Conservation (phyloP, 83 land plant species). For the Picea abies region DNA sequence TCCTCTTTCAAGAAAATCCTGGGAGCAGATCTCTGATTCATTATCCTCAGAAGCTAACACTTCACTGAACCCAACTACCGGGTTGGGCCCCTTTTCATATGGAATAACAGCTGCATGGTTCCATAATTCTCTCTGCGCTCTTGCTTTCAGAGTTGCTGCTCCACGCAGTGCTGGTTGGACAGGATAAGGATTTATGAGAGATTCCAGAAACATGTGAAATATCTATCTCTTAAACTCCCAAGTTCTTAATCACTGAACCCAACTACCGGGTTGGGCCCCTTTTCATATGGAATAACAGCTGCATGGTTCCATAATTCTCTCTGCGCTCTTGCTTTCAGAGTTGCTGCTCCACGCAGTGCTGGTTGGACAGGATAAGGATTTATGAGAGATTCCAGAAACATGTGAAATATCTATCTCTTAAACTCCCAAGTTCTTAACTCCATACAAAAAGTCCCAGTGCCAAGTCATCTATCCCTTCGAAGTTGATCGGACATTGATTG, state of each 20-base stretch:
- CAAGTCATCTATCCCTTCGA: background rate
- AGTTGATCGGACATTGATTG: background rate
- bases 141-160: conserved; percentile 92
- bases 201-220: background rate
- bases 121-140: conserved; percentile 84
- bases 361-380: conserved; percentile 1
- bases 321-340: conserved; percentile 86
- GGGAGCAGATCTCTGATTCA: conserved; percentile 74
- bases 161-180: conserved; percentile 76
- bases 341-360: conserved; percentile 95
- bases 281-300: conserved; percentile 80
- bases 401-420: background rate
- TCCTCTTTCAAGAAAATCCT: conserved; percentile 80
- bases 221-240: background rate
- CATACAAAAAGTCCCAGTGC: background rate
- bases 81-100: conserved; percentile 56
- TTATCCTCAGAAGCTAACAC: conserved; percentile 78
- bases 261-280: conserved; percentile 35
- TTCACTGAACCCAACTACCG: conserved; percentile 53
- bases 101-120: conserved; percentile 88
- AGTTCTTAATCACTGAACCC: conserved; percentile 49
- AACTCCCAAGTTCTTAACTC: conserved; percentile 6
- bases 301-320: conserved; percentile 90
- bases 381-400: conserved; percentile 1
- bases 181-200: background rate